phyloP scores from a whole-genome alignment of 169 alveolate species.

The Plasmodium knowlesi region DNA sequence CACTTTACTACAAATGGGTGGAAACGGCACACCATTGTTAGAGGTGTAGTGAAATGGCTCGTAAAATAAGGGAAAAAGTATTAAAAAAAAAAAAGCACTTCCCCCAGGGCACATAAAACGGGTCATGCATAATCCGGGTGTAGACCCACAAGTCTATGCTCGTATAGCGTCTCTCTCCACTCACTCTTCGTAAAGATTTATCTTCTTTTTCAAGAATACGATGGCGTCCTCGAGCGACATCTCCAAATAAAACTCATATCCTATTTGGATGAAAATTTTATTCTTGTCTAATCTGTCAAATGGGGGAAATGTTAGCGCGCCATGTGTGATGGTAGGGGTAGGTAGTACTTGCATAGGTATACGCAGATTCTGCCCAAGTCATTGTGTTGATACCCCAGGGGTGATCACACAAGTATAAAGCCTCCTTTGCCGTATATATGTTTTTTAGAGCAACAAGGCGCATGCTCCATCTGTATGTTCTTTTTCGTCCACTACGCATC shows the following conservation, averaged over 20 bases:
- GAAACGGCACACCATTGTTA: not conserved
- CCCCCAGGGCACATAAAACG: not conserved
- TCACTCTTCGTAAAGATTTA: constrained; percentile 75
- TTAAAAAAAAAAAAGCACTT: constrained; percentile 1
- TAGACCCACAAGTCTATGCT: not conserved
- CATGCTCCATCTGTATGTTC: not conserved
- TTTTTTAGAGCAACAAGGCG: not conserved
- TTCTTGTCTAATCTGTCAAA: constrained; percentile 49
- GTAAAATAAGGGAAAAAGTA: not conserved
- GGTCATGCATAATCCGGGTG: not conserved
- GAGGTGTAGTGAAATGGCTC: not conserved
- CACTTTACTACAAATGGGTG: constrained; percentile 44
- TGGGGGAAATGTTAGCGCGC: not conserved
- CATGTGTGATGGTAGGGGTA: not conserved
- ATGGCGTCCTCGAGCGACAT: constrained; percentile 82
- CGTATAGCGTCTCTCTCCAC: not conserved
- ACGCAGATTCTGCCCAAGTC: not conserved
- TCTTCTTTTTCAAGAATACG: constrained; percentile 56
- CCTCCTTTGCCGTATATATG: not conserved
- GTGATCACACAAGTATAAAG: not conserved
- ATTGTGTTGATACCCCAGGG: not conserved
- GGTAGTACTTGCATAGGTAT: not conserved
- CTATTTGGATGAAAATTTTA: constrained; percentile 77
- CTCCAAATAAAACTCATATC: constrained; percentile 80
- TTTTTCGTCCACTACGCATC: not conserved